Conservation (phyloP, 2,329 filamentous ascomycete genomes). For the Aspergillus sp. region DNA sequence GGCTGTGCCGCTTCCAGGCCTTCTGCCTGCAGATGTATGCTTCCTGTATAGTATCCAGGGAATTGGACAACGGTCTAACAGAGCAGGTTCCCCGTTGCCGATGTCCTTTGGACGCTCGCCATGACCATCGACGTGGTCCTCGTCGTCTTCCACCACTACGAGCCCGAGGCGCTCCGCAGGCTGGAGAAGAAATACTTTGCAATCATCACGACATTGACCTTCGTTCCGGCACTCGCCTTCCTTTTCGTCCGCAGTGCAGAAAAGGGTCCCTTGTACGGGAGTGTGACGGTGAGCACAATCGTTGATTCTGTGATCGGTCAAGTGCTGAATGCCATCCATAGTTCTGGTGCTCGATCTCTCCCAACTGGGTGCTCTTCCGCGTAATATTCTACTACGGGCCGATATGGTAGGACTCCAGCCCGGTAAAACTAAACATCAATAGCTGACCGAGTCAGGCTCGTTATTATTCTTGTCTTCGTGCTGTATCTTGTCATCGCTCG, state of each 20-base stretch:
- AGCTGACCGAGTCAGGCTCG: conserved; percentile 22
- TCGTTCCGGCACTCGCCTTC: conserved; percentile 36
- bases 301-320: neutral
- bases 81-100: conserved; percentile 38
- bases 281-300: conserved; percentile 31
- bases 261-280: conserved; percentile 38
- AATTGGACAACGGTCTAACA: neutral
- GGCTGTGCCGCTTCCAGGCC: conserved; percentile 39
- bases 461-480: conserved; percentile 24
- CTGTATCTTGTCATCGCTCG: conserved; percentile 30
- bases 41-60: neutral
- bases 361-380: conserved; percentile 36
- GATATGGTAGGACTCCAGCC: conserved; percentile 29
- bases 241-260: conserved; percentile 31
- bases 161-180: conserved; percentile 28
- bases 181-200: conserved; percentile 35
- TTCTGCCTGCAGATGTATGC: conserved; percentile 40
- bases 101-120: conserved; percentile 39
- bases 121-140: conserved; percentile 40
- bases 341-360: conserved; percentile 42
- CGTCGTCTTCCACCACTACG: conserved; percentile 38
- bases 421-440: neutral
- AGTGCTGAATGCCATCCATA: conserved; percentile 7
- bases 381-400: conserved; percentile 39
- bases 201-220: conserved; percentile 29